These are phyloP conservation scores for Annulohypoxylon maeteangense DNA, from an alignment of 495 filamentous ascomycete species.

Conservation along the genomic window DNA sequence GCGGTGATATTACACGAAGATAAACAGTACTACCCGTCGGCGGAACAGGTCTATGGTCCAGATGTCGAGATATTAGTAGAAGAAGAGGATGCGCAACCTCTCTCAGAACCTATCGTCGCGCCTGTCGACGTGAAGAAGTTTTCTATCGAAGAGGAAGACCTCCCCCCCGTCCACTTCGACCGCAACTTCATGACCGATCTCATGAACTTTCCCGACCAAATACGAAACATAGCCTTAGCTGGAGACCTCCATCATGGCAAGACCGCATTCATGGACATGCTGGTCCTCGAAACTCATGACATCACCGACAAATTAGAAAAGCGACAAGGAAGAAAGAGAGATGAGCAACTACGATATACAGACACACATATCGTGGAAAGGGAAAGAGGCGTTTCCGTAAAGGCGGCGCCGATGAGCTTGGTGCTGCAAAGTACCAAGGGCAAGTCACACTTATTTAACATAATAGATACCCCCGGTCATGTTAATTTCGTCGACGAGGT, in stretches of 20 bases:
- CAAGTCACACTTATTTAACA: constrained; percentile 96
- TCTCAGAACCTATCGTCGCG: constrained; percentile 92
- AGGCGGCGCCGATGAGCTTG: constrained; percentile 93
- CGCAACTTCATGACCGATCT: constrained; percentile 92
- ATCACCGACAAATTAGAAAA: constrained; percentile 80
- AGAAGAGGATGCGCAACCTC: constrained; percentile 94
- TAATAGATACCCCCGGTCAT: constrained; percentile 95
- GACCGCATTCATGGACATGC: constrained; percentile 98
- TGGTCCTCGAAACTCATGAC: constrained; percentile 94
- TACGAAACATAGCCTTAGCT: constrained; percentile 88
- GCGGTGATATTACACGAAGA: constrained; percentile 97
- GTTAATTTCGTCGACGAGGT: constrained; percentile 99
- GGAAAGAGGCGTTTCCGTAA: constrained; percentile 91
- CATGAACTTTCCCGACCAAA: constrained; percentile 94
- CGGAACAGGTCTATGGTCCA: constrained; percentile 90
- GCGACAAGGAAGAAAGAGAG: constrained; percentile 79
- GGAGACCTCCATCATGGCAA: constrained; percentile 98
- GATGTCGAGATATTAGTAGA: constrained; percentile 96
- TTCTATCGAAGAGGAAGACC: constrained; percentile 87
- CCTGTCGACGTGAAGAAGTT: constrained; percentile 96
- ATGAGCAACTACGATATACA: constrained; percentile 94
- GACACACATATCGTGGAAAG: constrained; percentile 90
- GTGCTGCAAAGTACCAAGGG: constrained; percentile 86
- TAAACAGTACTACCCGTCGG: constrained; percentile 98
- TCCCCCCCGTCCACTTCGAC: constrained; percentile 87